Evolutionary conservation across 495 filamentous ascomycete species (phyloP).

Genomic region (Polyplosphaeria fusca): DNA sequence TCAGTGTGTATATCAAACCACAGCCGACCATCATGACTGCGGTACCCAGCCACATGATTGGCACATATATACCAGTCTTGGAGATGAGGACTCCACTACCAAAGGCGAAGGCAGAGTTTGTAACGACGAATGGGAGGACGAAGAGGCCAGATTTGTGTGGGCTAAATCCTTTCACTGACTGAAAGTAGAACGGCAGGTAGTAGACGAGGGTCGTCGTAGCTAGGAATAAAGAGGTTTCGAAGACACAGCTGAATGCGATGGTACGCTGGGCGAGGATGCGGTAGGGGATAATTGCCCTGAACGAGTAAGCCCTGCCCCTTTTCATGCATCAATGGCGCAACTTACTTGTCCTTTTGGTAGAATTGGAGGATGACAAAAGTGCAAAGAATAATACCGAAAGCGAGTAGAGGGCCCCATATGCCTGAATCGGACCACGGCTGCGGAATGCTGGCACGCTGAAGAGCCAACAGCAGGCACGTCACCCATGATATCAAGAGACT

Average conservation of each 20-base stretch:
- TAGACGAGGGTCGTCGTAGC: constrained; percentile 54
- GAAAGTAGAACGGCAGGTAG: constrained; percentile 85
- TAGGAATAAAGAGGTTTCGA: constrained; percentile 55
- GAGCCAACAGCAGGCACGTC: constrained; percentile 67
- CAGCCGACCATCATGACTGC: constrained; percentile 61
- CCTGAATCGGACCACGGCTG: constrained; percentile 64
- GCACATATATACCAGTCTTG: constrained; percentile 69
- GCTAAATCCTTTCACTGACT: constrained; percentile 67
- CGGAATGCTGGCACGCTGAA: constrained; percentile 76
- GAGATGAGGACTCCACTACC: constrained; percentile 59
- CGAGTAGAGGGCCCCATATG: constrained; percentile 66
- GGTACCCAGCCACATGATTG: constrained; percentile 61
- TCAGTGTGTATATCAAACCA: constrained; percentile 66
- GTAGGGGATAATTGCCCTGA: constrained; percentile 69
- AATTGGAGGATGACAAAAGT: constrained; percentile 63
- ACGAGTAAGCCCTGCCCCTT: background rate
- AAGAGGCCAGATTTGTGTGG: constrained; percentile 71
- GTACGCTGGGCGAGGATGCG: constrained; percentile 69
- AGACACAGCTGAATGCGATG: constrained; percentile 55
- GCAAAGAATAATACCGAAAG: constrained; percentile 61
- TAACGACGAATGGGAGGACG: constrained; percentile 70
- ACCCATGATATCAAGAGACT: constrained; percentile 66
- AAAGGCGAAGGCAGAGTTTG: constrained; percentile 58
- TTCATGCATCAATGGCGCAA: background rate
- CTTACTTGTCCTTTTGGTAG: constrained; percentile 53